Evolutionary conservation across 192 early-diverging fungal species (phyloP), one percentile per base, ranked within the genome.

Genomic region (Podila minutissima): DNA sequence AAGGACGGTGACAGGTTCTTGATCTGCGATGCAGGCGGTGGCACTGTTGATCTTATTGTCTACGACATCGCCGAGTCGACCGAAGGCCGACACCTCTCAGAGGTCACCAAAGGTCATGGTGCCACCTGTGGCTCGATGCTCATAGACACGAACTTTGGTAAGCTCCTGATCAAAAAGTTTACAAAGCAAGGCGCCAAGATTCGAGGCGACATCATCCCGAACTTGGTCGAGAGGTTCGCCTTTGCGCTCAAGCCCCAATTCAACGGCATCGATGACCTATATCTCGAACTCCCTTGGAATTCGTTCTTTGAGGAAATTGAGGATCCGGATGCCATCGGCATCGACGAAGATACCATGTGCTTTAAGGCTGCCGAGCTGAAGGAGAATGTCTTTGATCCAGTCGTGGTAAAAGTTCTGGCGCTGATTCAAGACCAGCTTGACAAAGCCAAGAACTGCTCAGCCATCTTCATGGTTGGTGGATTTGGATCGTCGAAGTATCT

Each of bases 401-500:
- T 67, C n/a, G 66, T 67, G 53, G 6, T 0, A 46, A 3, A 67
- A 46, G 66, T 71, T 61, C 13, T 71, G 19, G 5, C n/a, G 11
- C 22, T 66, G 48, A 71, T 78, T 28, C 26, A 33, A 35, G 35
- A 29, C 9, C 75, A 77, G 49, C 65, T 77, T 24, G 46, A 64
- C 22, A 37, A 51, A 28, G 53, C 66, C 53, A 67, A 59, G 66
- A 60, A 78, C 50, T 70, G 68, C 31, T 61, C 61, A 2, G 62
- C 69, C 5, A 83, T 87, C 37, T 85, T 87, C 46, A 70, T 87
- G 60, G 86, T 85, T 4, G 86, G 86, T 64, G 86, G 85, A 8
- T 88, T 88, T 66, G 83, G 84, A 28, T 81, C 85, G 32, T 86
- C 84, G 26, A 82, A 69, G 29, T 88, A 88, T 69, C 64, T 88